Evolutionary conservation across 129 eudicot genomes (phyloP).

Genomic region (Heracleum sosnowskyi): DNA sequence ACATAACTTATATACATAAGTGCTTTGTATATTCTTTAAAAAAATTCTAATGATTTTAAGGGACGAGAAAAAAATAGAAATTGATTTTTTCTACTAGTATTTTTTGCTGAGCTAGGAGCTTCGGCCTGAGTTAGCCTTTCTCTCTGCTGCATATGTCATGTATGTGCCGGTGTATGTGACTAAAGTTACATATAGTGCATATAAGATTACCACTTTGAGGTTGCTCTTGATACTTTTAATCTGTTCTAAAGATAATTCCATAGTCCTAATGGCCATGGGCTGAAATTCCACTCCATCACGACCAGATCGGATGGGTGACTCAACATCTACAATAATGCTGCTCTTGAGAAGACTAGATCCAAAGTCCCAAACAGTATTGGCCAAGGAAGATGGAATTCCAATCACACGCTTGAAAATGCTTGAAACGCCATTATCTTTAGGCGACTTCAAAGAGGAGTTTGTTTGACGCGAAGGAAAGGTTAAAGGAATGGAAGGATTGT

Average conservation of each 20-base stretch:
- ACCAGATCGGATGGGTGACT: neutral
- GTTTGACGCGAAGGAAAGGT: neutral
- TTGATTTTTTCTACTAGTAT: too few species aligned
- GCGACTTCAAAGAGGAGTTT: neutral
- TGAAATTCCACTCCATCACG: neutral
- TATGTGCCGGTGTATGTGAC: neutral
- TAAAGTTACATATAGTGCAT: neutral
- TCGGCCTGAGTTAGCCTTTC: too few species aligned
- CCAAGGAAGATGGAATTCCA: neutral
- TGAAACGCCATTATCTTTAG: too few species aligned
- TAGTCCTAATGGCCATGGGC: neutral
- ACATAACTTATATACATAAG: too few species aligned
- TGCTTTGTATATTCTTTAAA: too few species aligned
- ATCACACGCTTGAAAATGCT: neutral
- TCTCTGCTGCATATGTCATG: too few species aligned
- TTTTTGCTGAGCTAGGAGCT: too few species aligned
- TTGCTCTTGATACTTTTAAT: too few species aligned
- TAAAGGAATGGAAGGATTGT: constrained; percentile 23
- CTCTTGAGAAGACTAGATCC: neutral
- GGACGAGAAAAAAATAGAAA: too few species aligned
- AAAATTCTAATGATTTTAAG: too few species aligned
- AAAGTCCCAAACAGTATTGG: neutral
- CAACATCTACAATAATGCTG: neutral
- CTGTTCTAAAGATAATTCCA: neutral
- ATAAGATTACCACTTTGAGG: neutral